Evolutionary conservation across 176 grass and related monocot species (phyloP), one percentile per base, ranked within the genome.

Genomic region (Carex scoparia): DNA sequence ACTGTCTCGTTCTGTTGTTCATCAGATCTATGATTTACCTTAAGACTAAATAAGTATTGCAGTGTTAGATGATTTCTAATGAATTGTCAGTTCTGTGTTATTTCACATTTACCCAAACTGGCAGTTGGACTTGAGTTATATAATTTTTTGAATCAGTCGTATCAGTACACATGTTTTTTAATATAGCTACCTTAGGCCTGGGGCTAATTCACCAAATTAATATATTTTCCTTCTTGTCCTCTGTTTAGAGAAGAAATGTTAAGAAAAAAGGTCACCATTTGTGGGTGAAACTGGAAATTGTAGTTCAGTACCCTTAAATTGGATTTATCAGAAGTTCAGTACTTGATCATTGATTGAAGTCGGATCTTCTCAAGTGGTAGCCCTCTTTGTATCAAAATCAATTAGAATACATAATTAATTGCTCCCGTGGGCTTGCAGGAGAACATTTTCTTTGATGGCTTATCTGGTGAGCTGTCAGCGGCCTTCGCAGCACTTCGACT

Each of bases 391-490:
- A 58, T 61, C 37, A 14, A 40, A 10, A 80, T 80, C 51, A 60
- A 80, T 35, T 14, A 63, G 32, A 44, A 82, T 82, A 46, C 28
- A 65, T n/a, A 82, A 65, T 40, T 82, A 28, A 63, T 27, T 19
- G 1, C 9, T 82, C 0, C 2, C 5, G 4, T 65, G 19, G 66
- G 89, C 79, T 83, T 84, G 71, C 94, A 97, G 84, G 89, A 91
- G 61, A 97, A 97, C 72, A 80, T 94, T 65, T 97, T 97, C 86
- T 97, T 97, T 81, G 94, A 97, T 84, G 89, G 86, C n/a, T 49
- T 88, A 32, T 75, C 86, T 70, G 91, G 94, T 0, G 33, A 91
- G 59, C 91, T 97, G 27, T 80, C 90, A 57, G 85, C 91, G 19
- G 88, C 88, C 60, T 75, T 89, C 49, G 86, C 94, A 5, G 91